phyloP scores from a whole-genome alignment of 2,329 filamentous ascomycete species.

The Fusarium sp. region DNA sequence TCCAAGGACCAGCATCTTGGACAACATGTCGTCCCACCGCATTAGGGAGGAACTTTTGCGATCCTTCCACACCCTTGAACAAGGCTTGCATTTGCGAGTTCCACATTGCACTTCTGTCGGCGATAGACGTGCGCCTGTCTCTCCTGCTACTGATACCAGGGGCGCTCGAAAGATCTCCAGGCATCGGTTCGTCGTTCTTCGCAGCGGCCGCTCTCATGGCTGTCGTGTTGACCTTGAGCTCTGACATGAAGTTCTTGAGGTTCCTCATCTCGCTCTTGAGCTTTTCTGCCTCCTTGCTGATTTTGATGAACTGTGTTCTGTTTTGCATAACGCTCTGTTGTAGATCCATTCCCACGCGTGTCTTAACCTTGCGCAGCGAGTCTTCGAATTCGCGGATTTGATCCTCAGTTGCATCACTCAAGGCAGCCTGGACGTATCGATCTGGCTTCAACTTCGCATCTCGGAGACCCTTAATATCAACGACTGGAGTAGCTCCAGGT shows the following conservation, averaged over 20 bases:
- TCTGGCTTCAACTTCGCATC: slow-evolving; percentile 85
- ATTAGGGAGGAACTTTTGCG: slow-evolving; percentile 95
- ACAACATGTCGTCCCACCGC: slow-evolving; percentile 92
- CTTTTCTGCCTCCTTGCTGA: slow-evolving; percentile 98
- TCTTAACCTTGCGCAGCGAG: slow-evolving; percentile 80
- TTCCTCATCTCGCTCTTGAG: slow-evolving; percentile 96
- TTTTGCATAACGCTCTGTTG: slow-evolving; percentile 98
- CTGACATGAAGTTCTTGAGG: slow-evolving; percentile 89
- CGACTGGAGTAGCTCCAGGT: slow-evolving; percentile 68
- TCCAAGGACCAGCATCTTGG: slow-evolving; percentile 92
- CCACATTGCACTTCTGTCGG: slow-evolving; percentile 75
- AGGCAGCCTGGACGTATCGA: slow-evolving; percentile 79
- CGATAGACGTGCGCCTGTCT: slow-evolving; percentile 91
- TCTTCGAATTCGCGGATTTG: slow-evolving; percentile 87
- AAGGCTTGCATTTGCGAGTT: slow-evolving; percentile 79
- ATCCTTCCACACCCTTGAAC: slow-evolving; percentile 98
- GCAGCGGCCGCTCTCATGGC: slow-evolving; percentile 72
- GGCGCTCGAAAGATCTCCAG: slow-evolving; percentile 62
- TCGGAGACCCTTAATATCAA: slow-evolving; percentile 82
- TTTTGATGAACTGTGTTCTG: slow-evolving; percentile 97
- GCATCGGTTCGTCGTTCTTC: slow-evolving; percentile 62
- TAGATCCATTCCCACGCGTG: slow-evolving; percentile 82
- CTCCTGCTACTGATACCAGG: slow-evolving; percentile 72
- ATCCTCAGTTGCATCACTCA: slow-evolving; percentile 87
- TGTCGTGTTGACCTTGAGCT: slow-evolving; percentile 84